Base-by-base conservation (phyloP, 306 rosid genomes). In the Argentina anserina region DNA sequence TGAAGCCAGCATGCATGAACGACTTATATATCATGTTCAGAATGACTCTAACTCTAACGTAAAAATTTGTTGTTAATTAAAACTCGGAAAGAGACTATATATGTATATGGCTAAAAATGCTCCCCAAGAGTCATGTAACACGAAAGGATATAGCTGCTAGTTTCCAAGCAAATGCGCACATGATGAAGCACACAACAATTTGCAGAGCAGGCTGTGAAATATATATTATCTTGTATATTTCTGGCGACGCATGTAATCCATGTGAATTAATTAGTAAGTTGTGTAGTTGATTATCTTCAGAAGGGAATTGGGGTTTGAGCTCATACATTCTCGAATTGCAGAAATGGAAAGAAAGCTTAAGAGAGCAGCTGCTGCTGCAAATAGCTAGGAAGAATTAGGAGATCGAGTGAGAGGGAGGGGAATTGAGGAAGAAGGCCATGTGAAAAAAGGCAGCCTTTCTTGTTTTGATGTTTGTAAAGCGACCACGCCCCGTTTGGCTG, bases 401-500 rank as follows among this genome's bases (percentile, higher is more conserved):
- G 17, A 3, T 41, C 13, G 45, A 10, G 42, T 39, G 63, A 56
- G 63, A 49, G 56, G 18, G 60, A 53, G 31, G 31, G 31, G 5
- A n/a, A n/a, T n/a, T n/a, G n/a, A 26, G 63, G 23, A 33, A 34
- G 23, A 61, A 18, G 4, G 25, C 39, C 64, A 91, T 85, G 98
- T 94, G 98, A 91, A 66, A 86, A 94, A 94, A 89, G 96, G 97
- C 81, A 86, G 88, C 87, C 87, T 87, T 93, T 55, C 25, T 63
- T 64, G 26, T n/a, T 67, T 70, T 72, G 82, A 53, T 76, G 79
- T 75, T 80, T 71, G 84, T 85, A 90, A 88, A 86, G 86, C 78
- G 89, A 90, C 97, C 96, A 93, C 94, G 93, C 98, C 86, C 64
- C 90, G 81, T 91, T 89, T 87, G 91, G 82, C 80, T 86, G 90